phyloP scores from a whole-genome alignment of 805 yeast species.

The Yamadazyma paraphyllophila region DNA sequence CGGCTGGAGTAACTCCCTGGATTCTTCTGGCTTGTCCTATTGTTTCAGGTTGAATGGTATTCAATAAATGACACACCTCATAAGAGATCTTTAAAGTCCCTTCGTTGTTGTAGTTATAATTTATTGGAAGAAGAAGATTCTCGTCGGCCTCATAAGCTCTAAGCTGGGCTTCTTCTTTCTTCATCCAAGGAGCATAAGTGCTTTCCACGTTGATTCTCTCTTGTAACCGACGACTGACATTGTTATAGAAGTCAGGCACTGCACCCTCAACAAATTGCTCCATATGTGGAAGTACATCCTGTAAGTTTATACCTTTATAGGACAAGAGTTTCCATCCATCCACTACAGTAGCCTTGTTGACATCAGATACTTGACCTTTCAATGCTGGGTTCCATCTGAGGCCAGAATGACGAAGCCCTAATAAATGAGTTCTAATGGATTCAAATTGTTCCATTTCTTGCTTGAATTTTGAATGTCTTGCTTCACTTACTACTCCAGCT shows the following conservation, averaged over 20 bases:
- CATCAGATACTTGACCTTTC: slow-evolving; percentile 48
- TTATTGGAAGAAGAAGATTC: slow-evolving; percentile 61
- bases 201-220: slow-evolving; percentile 75
- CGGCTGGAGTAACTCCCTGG: slow-evolving; percentile 94
- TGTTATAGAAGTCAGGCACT: slow-evolving; percentile 25
- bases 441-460: slow-evolving; percentile 47
- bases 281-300: slow-evolving; percentile 30
- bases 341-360: slow-evolving; percentile 35
- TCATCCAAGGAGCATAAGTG: slow-evolving; percentile 75
- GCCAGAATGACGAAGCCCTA: slow-evolving; percentile 48
- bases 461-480: slow-evolving; percentile 51
- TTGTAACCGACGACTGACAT: slow-evolving; percentile 40
- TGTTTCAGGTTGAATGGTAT: slow-evolving; percentile 78
- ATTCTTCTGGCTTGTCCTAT: slow-evolving; percentile 94
- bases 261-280: slow-evolving; percentile 18
- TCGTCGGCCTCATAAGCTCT: slow-evolving; percentile 86
- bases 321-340: slow-evolving; percentile 71
- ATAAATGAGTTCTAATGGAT: slow-evolving; percentile 45
- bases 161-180: slow-evolving; percentile 67
- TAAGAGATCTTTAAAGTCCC: slow-evolving; percentile 57
- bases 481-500: slow-evolving; percentile 63
- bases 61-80: slow-evolving; percentile 69
- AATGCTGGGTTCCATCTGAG: slow-evolving; percentile 58
- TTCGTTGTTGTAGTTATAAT: slow-evolving; percentile 58
- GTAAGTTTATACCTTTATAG: slow-evolving; percentile 42